Base-by-base conservation (phyloP, 23 red algal species). In the Gracilaria vermiculophylla region DNA sequence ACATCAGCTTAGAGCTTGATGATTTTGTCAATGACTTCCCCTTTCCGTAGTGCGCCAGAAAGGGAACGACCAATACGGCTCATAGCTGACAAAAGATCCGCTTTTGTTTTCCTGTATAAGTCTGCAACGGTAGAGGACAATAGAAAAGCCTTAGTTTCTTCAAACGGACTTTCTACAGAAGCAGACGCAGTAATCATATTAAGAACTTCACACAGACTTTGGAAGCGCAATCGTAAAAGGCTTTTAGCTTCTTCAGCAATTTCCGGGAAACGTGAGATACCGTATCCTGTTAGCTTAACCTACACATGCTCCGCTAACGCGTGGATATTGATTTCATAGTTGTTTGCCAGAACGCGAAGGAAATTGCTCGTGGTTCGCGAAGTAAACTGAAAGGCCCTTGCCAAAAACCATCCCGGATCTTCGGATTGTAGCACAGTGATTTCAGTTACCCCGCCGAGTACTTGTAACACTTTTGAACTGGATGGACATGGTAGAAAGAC, bases 331-430 rank as follows among this genome's bases (percentile, higher is more conserved):
- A 2, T n/a, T 2, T 54, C 51, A 10, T 2, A 5, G 51, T 54
- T 54, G 17, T 54, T 17, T 10, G 62, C 62, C 32, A 69, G 19
- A 23, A 19, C 62, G 39, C 2, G 3, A 2, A 69, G 23, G 39
- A 69, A 69, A 2, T 29, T 69, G 62, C 24, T 8, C 2, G 62
- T 43, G 2, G 62, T 69, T 69, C 67, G 39, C 11, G 67, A 72
- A 20, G 67, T 72, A 43, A 72, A 72, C 23, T 43, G 17, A 43
- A 72, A 72, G 5, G 67, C 67, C 23, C 33, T 9, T 1, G 2
- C 33, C 33, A 72, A 43, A 28, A 72, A 72, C 67, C 67, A 72
- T 27, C 67, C 67, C 11, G 67, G 40, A 34, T 72, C 67, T 42
- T 43, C 3, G 1, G 67, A 44, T 5, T 72, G 67, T 6, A 72